Evolutionary conservation across 2,329 filamentous ascomycete species (phyloP).

Genomic region (Aspergillus sp.): DNA sequence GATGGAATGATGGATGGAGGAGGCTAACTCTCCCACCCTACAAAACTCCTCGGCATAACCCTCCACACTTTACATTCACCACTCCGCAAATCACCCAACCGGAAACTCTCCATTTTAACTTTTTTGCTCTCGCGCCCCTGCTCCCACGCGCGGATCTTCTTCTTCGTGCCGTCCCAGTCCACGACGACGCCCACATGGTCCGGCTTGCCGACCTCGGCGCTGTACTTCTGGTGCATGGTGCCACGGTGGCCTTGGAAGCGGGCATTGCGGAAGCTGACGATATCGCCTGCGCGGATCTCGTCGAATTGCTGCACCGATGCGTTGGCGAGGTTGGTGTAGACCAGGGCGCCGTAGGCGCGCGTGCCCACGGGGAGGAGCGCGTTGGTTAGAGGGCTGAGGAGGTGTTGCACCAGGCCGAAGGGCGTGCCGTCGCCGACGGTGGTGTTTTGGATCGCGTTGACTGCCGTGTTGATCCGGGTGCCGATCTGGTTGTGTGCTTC

Average conservation of each 20-base stretch:
- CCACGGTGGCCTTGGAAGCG: constrained; percentile 94
- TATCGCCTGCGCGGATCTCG: constrained; percentile 87
- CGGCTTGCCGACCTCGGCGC: constrained; percentile 74
- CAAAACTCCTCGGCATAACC: constrained; percentile 84
- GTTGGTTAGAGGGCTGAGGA: constrained; percentile 64
- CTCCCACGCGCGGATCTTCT: constrained; percentile 93
- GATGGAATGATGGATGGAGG: no score
- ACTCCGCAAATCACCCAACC: constrained; percentile 80
- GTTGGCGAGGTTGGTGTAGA: constrained; percentile 93
- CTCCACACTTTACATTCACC: constrained; percentile 97
- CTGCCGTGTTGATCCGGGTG: constrained; percentile 63
- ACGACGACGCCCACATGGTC: constrained; percentile 84
- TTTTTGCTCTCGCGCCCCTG: constrained; percentile 91
- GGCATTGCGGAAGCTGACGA: constrained; percentile 85
- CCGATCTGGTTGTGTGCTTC: constrained; percentile 75
- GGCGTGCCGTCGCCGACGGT: constrained; percentile 80
- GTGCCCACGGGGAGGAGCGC: constrained; percentile 79
- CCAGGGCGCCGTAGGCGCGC: constrained; percentile 79
- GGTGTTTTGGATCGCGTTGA: constrained; percentile 64
- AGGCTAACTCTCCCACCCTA: constrained; percentile 62
- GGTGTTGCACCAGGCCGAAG: constrained; percentile 65
- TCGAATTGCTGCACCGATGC: constrained; percentile 83
- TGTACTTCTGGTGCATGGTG: constrained; percentile 91
- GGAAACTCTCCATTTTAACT: constrained; percentile 87
- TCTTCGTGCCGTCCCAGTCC: constrained; percentile 98